Percentiles rank a stretch among this genome's conserved stretches.
Conservation (phyloP, 176 grass and related monocot species). For the Cenchrus purpureus region DNA sequence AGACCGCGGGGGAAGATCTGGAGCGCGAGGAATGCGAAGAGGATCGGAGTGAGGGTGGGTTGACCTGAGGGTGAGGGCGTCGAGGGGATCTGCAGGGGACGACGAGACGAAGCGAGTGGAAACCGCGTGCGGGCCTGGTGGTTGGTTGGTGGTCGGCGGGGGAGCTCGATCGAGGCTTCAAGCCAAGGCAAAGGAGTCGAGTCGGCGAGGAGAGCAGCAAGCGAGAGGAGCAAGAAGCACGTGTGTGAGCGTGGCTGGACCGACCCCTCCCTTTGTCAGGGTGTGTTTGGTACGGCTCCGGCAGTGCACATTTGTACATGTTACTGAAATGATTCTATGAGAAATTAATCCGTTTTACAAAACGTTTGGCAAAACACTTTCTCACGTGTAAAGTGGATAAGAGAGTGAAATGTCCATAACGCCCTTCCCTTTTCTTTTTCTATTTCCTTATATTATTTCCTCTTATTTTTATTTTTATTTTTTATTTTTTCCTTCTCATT, state of each 20-base stretch:
- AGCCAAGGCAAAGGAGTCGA: neutral
- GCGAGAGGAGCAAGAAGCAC: neutral
- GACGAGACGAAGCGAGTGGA: constrained; percentile 46
- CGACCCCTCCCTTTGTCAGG: neutral
- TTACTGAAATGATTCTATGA: too few relatives aligned
- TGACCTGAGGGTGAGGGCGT: constrained; percentile 14
- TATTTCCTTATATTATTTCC: too few relatives aligned
- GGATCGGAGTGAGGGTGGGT: neutral
- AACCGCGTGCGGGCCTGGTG: constrained; percentile 32
- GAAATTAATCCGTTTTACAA: too few relatives aligned
- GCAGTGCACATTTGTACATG: too few relatives aligned
- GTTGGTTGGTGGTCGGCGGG: neutral
- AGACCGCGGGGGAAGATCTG: constrained; percentile 2
- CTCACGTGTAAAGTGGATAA: too few relatives aligned
- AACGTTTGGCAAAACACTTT: too few relatives aligned
- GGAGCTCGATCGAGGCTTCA: constrained; percentile 1
- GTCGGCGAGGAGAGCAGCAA: neutral
- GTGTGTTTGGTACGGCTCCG: too few relatives aligned
- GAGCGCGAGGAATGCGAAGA: neutral
- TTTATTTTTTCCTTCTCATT: too few relatives aligned
- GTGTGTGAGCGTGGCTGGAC: neutral
- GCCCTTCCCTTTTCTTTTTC: too few relatives aligned
- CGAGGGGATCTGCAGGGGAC: constrained; percentile 36
- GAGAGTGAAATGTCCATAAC: too few relatives aligned
- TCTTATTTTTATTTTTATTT: too few relatives aligned